phyloP scores from a whole-genome alignment of 2,329 filamentous ascomycete species.

The Penicillium decumbens region DNA sequence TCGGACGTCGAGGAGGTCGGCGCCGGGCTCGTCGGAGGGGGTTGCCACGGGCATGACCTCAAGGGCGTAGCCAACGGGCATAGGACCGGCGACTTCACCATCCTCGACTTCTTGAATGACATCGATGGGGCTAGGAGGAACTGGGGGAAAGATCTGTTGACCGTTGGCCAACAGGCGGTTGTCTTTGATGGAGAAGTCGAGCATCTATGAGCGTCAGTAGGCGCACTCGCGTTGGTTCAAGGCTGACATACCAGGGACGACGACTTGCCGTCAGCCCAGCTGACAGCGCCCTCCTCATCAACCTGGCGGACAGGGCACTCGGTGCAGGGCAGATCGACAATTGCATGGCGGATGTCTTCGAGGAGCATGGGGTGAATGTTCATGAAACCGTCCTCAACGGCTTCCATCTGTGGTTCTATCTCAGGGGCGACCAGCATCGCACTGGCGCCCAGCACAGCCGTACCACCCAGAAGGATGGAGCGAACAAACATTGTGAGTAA shows the following conservation, averaged over 20 bases:
- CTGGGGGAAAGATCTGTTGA: constrained; percentile 38
- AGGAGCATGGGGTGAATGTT: constrained; percentile 25
- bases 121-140: constrained; percentile 28
- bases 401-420: constrained; percentile 22
- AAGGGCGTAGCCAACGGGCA: constrained; percentile 43
- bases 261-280: constrained; percentile 34
- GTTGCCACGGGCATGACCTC: constrained; percentile 35
- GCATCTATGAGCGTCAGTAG: constrained; percentile 21
- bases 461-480: constrained; percentile 34
- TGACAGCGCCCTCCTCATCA: constrained; percentile 26
- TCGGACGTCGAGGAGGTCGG: constrained; percentile 37
- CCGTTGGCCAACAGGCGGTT: constrained; percentile 36
- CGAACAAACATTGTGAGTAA: constrained; percentile 34
- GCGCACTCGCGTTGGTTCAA: neutral
- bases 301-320: constrained; percentile 39
- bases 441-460: constrained; percentile 33
- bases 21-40: constrained; percentile 28
- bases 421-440: constrained; percentile 40
- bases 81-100: constrained; percentile 34
- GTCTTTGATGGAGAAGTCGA: constrained; percentile 37
- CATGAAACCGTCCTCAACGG: constrained; percentile 22
- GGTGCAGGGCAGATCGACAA: constrained; percentile 33
- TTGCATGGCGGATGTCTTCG: constrained; percentile 25
- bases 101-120: constrained; percentile 36
- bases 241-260: constrained; percentile 34